Conservation (phyloP, 2,329 filamentous ascomycete genomes). For the Xylariomycetidae sp. region DNA sequence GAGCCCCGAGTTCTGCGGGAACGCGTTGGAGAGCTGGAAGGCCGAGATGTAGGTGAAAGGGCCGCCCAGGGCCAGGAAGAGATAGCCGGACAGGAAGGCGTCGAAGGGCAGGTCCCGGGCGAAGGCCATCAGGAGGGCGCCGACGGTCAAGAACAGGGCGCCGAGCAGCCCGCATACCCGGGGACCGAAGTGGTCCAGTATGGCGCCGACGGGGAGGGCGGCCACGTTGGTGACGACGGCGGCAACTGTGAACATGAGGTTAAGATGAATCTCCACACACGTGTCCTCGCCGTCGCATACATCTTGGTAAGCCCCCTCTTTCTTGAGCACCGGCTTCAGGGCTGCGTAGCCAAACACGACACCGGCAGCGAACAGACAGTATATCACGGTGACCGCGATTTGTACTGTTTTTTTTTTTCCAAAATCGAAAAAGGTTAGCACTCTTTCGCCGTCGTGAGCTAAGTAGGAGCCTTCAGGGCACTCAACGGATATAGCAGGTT, state of each 20-base stretch:
- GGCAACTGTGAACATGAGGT: slow-evolving; percentile 89
- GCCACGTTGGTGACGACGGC: slow-evolving; percentile 85
- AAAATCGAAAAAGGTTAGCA: too few relatives aligned
- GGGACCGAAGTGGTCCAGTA: slow-evolving; percentile 79
- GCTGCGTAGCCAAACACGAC: slow-evolving; percentile 82
- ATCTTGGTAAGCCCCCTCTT: slow-evolving; percentile 66
- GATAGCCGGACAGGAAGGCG: slow-evolving; percentile 67
- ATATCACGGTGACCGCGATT: slow-evolving; percentile 62
- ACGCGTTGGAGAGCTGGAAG: slow-evolving; percentile 81
- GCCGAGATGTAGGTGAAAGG: slow-evolving; percentile 79
- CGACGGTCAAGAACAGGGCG: slow-evolving; percentile 61
- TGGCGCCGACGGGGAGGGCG: slow-evolving; percentile 78
- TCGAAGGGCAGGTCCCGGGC: slow-evolving; percentile 64
- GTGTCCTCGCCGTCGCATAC: slow-evolving; percentile 45
- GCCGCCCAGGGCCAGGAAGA: slow-evolving; percentile 72
- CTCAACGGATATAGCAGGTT: too few relatives aligned
- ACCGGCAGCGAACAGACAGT: slow-evolving; percentile 74
- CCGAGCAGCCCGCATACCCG: slow-evolving; percentile 70
- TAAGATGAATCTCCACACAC: slow-evolving; percentile 61
- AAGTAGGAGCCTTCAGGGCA: too few relatives aligned
- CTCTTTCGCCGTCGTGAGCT: too few relatives aligned
- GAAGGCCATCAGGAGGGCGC: slow-evolving; percentile 70
- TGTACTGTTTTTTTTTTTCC: too few relatives aligned
- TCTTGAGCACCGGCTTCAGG: slow-evolving; percentile 73
- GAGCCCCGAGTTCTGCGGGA: slow-evolving; percentile 71